phyloP scores from a whole-genome alignment of 2,329 filamentous ascomycete genomes.

The Podosphaera fusca region DNA sequence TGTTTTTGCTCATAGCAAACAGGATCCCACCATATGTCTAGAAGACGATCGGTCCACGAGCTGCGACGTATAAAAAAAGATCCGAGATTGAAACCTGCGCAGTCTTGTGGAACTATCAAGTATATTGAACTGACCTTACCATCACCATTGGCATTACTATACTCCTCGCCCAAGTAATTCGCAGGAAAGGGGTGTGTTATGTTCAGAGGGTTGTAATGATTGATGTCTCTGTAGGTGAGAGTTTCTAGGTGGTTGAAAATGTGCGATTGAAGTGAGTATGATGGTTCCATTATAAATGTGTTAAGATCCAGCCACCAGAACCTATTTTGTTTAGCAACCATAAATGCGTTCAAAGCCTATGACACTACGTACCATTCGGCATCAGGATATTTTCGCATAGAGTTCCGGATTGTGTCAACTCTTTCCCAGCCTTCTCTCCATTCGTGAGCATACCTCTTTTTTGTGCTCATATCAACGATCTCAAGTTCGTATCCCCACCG shows the following conservation, averaged over 20 bases:
- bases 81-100: conserved; percentile 83
- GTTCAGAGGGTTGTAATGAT: conserved; percentile 84
- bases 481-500: conserved; percentile 91
- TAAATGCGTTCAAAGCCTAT: not conserved
- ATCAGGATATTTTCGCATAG: conserved; percentile 79
- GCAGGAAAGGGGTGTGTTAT: conserved; percentile 62
- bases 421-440: conserved; percentile 99
- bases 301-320: conserved; percentile 99
- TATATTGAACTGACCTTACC: conserved; percentile 59
- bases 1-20: conserved; percentile 95
- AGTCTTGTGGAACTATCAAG: conserved; percentile 78
- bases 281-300: conserved; percentile 93
- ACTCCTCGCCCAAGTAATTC: conserved; percentile 51
- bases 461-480: conserved; percentile 94
- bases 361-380: conserved; percentile 64
- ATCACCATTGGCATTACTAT: conserved; percentile 54
- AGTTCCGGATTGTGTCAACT: conserved; percentile 74
- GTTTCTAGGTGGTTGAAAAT: conserved; percentile 61
- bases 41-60: conserved; percentile 69
- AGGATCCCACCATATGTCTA: conserved; percentile 97
- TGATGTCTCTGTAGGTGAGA: conserved; percentile 82
- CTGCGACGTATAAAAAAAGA: conserved; percentile 81
- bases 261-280: conserved; percentile 70
- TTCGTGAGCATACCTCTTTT: conserved; percentile 95
- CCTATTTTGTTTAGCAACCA: conserved; percentile 30